phyloP scores from a whole-genome alignment of 78 protist genomes.

The Dictyostelium purpureum region DNA sequence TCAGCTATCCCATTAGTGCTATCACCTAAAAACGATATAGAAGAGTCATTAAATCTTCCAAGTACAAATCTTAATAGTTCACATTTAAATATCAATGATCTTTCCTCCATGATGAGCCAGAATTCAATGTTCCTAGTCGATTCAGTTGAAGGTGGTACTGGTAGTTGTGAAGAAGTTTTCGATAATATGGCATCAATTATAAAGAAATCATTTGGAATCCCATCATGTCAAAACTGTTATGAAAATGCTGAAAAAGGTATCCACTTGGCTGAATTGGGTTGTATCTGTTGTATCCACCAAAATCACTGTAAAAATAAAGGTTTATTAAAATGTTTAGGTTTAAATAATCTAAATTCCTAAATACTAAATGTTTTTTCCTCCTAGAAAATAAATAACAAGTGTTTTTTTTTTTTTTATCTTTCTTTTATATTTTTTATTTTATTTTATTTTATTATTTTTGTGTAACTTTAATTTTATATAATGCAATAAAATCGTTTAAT shows the following conservation, averaged over 20 bases:
- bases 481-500: slow-evolving; percentile 45
- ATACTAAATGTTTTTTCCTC: not conserved
- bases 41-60: not conserved
- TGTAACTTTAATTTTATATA: slow-evolving; percentile 49
- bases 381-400: not conserved
- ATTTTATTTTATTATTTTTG: not conserved
- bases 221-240: slow-evolving; percentile 33
- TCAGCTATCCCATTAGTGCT: slow-evolving; percentile 20
- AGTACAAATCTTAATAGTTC: not conserved
- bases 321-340: slow-evolving; percentile 42
- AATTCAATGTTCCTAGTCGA: slow-evolving; percentile 46
- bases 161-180: slow-evolving; percentile 55
- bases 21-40: slow-evolving; percentile 32
- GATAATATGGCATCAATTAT: slow-evolving; percentile 20
- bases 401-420: not conserved
- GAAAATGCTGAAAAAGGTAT: not conserved
- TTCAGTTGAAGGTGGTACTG: slow-evolving; percentile 67
- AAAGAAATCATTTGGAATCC: not conserved
- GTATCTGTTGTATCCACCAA: slow-evolving; percentile 48
- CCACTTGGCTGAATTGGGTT: slow-evolving; percentile 26
- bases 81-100: not conserved
- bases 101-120: not conserved
- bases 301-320: slow-evolving; percentile 59
- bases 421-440: not conserved
- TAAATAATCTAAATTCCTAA: not conserved